Evolutionary conservation across 2,329 filamentous ascomycete genomes (phyloP).

Genomic region (Alternaria sp.): DNA sequence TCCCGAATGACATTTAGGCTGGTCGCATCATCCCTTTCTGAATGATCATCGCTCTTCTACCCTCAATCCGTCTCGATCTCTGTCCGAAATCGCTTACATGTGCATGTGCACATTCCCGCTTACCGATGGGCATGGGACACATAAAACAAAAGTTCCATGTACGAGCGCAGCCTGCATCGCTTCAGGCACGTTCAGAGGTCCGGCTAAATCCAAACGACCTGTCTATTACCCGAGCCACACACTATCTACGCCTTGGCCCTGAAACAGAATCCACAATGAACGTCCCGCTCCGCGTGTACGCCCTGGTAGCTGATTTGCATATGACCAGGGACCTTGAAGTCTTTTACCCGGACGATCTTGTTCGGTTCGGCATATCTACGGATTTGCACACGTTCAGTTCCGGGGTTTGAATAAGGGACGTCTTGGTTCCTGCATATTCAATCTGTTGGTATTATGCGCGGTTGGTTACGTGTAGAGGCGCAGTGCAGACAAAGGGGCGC

Average conservation of each 20-base stretch:
- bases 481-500: not conserved
- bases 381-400: not conserved
- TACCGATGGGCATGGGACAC: not conserved
- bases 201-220: constrained; percentile 16
- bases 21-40: not conserved
- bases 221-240: not conserved
- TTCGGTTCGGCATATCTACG: constrained; percentile 4
- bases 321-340: not conserved
- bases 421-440: constrained; percentile 1
- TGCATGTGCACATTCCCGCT: constrained; percentile 3
- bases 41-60: not conserved
- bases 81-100: not conserved
- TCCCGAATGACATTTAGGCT: not conserved
- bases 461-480: not conserved
- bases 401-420: not conserved
- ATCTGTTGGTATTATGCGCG: constrained; percentile 1
- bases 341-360: constrained; percentile 15
- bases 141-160: not conserved
- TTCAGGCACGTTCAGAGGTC: constrained; percentile 6
- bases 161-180: not conserved
- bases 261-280: not conserved
- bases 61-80: constrained; percentile 2
- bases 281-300: constrained; percentile 10
- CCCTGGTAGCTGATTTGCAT: constrained; percentile 2
- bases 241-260: not conserved